Percentiles rank a stretch among this genome's conserved stretches.
These are phyloP conservation scores for Moricandia moricandioides DNA, from an alignment of 345 rosid species.

Conservation along the genomic window DNA sequence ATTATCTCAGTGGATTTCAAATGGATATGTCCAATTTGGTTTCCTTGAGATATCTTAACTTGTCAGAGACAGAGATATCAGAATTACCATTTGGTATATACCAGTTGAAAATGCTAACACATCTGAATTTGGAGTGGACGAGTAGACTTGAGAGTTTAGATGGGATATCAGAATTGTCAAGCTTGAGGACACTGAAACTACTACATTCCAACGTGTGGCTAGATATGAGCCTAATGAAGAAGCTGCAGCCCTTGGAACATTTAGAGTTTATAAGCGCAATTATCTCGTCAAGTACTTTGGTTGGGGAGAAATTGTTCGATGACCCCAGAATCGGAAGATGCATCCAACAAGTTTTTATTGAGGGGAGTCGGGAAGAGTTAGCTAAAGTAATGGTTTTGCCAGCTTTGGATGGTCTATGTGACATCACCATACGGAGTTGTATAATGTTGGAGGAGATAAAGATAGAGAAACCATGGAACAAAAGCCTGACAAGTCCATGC, in stretches of 20 bases:
- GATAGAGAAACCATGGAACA: background rate
- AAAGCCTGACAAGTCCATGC: background rate
- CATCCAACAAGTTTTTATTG: background rate
- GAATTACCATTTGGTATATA: background rate
- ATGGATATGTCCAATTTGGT: background rate
- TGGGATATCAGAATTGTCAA: background rate
- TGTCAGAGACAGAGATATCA: background rate
- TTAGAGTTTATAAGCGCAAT: background rate
- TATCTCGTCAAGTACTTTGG: background rate
- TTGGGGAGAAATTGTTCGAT: background rate
- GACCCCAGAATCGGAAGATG: background rate
- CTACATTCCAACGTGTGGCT: background rate
- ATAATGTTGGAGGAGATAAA: background rate
- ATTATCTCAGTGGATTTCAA: no score
- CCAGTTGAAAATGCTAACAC: background rate
- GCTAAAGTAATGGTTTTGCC: background rate
- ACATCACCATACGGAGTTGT: background rate
- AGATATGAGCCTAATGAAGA: background rate
- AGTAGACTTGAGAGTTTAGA: background rate
- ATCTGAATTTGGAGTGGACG: background rate
- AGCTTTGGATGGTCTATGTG: background rate
- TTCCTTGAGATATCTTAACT: constrained; percentile 13
- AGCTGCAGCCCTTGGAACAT: background rate
- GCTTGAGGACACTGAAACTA: background rate
- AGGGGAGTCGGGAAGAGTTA: background rate